phyloP scores from a whole-genome alignment of 1,139 yeast genomes.

The Taphrina sp. region DNA sequence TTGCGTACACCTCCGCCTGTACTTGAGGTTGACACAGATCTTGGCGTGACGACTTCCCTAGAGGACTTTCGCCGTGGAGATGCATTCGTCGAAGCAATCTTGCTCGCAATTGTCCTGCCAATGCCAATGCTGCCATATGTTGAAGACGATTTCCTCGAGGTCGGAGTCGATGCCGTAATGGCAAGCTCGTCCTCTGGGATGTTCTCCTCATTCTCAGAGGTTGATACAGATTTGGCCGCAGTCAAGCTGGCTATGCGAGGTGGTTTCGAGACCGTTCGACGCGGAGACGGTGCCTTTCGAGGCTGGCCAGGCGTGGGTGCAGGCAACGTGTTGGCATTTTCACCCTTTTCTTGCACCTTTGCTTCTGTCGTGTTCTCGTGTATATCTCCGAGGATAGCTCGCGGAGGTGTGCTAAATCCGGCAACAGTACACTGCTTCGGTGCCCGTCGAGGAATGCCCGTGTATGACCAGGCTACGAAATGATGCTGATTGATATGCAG shows the following conservation, averaged over 20 bases:
- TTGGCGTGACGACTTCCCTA: conserved; percentile 26
- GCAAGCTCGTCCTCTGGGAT: conserved; percentile 20
- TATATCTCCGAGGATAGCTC: conserved; percentile 39
- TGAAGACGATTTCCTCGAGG: conserved; percentile 12
- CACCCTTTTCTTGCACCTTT: conserved; percentile 26
- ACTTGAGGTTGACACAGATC: conserved; percentile 18
- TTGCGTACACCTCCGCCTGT: conserved; percentile 26
- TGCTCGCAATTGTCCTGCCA: conserved; percentile 9
- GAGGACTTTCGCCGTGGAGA: conserved; percentile 26
- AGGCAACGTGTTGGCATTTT: conserved; percentile 64
- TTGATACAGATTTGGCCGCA: background rate
- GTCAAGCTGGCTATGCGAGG: conserved; percentile 27
- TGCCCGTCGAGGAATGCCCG: conserved; percentile 46
- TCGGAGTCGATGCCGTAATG: conserved; percentile 1
- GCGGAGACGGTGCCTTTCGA: conserved; percentile 52
- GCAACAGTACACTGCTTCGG: conserved; percentile 48
- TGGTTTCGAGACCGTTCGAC: conserved; percentile 25
- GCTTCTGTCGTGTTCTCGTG: conserved; percentile 37
- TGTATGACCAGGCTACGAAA: conserved; percentile 81
- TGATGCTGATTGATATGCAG: conserved; percentile 91
- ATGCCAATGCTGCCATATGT: conserved; percentile 16
- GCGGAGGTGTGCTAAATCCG: conserved; percentile 36
- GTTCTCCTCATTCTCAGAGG: conserved; percentile 17
- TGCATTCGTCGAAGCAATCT: conserved; percentile 11
- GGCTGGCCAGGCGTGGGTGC: conserved; percentile 96